A percentile compares a stretch with the other conserved stretches of the same genome.
phyloP scores from a whole-genome alignment of 1,139 yeast species.

The Kluyveromyces sp. region DNA sequence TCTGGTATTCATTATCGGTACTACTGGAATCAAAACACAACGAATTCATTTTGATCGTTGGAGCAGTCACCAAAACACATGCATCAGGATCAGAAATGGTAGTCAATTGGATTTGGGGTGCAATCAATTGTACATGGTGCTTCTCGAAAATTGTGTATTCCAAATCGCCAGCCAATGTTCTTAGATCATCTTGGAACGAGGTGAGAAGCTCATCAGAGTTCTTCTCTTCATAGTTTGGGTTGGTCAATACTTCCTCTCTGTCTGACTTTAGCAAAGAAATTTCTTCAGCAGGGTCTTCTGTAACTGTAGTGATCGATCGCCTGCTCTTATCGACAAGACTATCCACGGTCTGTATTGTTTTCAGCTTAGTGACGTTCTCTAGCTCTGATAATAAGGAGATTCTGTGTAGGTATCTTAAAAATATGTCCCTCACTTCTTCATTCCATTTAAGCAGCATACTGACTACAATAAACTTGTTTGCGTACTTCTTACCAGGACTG shows the following conservation, averaged over 20 bases:
- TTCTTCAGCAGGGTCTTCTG: background rate
- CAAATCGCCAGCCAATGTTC: constrained; percentile 33
- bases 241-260: background rate
- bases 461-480: constrained; percentile 74
- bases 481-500: constrained; percentile 36
- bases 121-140: constrained; percentile 61
- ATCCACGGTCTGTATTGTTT: constrained; percentile 21
- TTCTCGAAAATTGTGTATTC: constrained; percentile 51
- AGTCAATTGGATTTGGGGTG: constrained; percentile 83
- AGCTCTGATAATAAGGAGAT: constrained; percentile 37
- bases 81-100: constrained; percentile 57
- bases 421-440: constrained; percentile 53
- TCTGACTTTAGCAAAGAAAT: background rate
- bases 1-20: constrained; percentile 43
- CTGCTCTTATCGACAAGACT: constrained; percentile 17
- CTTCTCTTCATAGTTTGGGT: constrained; percentile 3
- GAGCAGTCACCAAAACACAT: constrained; percentile 64
- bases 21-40: constrained; percentile 44
- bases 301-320: background rate
- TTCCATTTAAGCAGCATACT: constrained; percentile 78
- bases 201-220: constrained; percentile 1
- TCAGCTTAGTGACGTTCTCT: constrained; percentile 36
- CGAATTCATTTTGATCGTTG: constrained; percentile 63
- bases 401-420: constrained; percentile 56
- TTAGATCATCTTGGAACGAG: constrained; percentile 46